Evolutionary conservation across 1,284 basidiomycete genomes (phyloP).

Genomic region (Ustanciosporium gigantosporum): DNA sequence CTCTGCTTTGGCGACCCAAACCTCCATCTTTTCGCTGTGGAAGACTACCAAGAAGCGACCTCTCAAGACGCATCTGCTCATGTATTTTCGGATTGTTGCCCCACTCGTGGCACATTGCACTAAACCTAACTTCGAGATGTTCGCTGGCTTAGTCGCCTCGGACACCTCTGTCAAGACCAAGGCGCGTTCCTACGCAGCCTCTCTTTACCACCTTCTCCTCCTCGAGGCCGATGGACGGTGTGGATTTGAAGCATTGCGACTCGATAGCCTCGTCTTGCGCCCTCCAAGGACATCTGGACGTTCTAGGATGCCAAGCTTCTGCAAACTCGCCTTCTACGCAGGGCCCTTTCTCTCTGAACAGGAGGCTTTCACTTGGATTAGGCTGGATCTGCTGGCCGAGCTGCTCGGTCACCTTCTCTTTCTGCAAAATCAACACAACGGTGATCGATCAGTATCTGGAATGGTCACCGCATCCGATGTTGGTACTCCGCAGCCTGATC

Average conservation of each 20-base stretch:
- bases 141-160: not conserved
- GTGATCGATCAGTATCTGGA: too few species aligned
- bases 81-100: constrained; percentile 29
- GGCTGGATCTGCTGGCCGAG: constrained; percentile 81
- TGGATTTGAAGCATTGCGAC: constrained; percentile 1
- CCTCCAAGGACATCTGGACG: not conserved
- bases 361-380: constrained; percentile 78
- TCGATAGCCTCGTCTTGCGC: not conserved
- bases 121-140: constrained; percentile 6
- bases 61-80: constrained; percentile 45
- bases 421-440: too few species aligned
- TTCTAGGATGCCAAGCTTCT: not conserved
- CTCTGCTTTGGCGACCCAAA: constrained; percentile 14
- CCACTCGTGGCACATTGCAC: constrained; percentile 15
- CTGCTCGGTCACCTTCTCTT: not conserved
- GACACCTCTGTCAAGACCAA: not conserved
- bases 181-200: not conserved
- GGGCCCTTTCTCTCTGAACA: constrained; percentile 8
- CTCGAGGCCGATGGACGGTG: constrained; percentile 5
- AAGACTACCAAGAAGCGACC: constrained; percentile 26
- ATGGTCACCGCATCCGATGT: too few species aligned
- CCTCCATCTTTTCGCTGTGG: constrained; percentile 18
- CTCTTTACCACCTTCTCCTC: not conserved
- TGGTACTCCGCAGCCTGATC: too few species aligned
- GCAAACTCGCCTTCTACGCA: not conserved